Evolutionary conservation across 73 alveolate species (phyloP), one percentile per base, ranked within the genome.

Genomic region (Tetrahymena borealis): DNA sequence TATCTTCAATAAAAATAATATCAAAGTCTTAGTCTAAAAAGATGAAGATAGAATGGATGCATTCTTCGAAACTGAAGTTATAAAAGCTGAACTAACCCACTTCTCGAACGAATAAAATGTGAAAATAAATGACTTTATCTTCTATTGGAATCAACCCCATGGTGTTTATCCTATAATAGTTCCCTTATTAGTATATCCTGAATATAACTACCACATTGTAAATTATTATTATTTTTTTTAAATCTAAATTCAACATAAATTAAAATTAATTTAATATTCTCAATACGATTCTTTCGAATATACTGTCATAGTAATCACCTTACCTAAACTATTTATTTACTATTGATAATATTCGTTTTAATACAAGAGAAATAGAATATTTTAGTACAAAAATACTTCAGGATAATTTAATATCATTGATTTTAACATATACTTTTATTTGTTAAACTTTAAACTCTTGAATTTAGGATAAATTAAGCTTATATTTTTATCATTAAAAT

Each of bases 131-230:
- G 95, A 92, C n/a, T 33, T 92, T 33, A 92, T 92, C 38, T 92
- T 78, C 40, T 91, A 92, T 92, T 92, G 95, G 95, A 92, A 92
- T 78, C 41, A 78, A 7, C 95, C 95, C 32, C 95, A 92, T 78
- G 90, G 95, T 60, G 90, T 91, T 11, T 92, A 92, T 38, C 90
- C 92, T 32, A 33, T 78, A 10, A 38, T 92, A 12, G 79, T 78
- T 16, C 95, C 92, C 20, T 28, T 92, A 15, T 39, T 92, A 16
- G 60, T 38, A 28, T 78, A 33, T 38, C 90, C 93, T 8, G 90
- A 79, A 39, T 92, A 78, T 38, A 39, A 41, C 42, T 38, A 78
- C 35, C 78, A 78, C 31, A 92, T 92, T 12, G 40, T 92, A 36
- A 92, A 40, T 18, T 20, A 24, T 39, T 39, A 7, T 9, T 9